Evolutionary conservation across 805 yeast genomes (phyloP).

Genomic region (Naumovozyma baii): DNA sequence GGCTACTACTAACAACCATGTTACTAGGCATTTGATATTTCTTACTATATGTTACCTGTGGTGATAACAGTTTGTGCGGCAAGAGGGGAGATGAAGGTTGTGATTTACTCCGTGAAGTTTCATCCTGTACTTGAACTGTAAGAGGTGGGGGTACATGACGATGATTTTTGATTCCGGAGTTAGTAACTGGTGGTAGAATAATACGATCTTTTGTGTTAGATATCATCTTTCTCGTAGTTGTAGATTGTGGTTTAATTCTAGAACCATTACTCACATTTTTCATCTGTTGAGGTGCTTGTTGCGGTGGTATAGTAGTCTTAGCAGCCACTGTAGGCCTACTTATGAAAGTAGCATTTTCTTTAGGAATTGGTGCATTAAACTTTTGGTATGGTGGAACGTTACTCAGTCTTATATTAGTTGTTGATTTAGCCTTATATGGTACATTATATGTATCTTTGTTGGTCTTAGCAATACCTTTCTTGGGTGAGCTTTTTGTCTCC

Average conservation of each 20-base stretch:
- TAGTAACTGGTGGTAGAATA: too few species aligned
- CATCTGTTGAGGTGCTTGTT: too few species aligned
- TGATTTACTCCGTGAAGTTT: background rate
- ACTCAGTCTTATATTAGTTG: too few species aligned
- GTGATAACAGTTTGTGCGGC: background rate
- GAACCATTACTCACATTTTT: too few species aligned
- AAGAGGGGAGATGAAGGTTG: conserved; percentile 1
- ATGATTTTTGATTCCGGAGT: background rate
- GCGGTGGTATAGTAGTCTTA: too few species aligned
- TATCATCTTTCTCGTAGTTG: too few species aligned
- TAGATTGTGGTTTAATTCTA: background rate
- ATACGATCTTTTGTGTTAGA: background rate
- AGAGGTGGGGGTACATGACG: background rate
- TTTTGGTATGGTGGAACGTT: too few species aligned
- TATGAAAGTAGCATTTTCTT: too few species aligned
- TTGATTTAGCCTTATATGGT: background rate
- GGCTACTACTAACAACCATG: conserved; percentile 28
- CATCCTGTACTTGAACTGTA: background rate
- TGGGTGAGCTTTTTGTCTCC: background rate
- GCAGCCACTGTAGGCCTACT: too few species aligned
- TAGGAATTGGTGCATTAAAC: too few species aligned
- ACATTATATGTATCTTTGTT: background rate
- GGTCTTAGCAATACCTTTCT: background rate
- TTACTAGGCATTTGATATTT: conserved; percentile 20
- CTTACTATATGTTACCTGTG: conserved; percentile 2